Base-by-base conservation (phyloP, 2,329 filamentous ascomycete species). In the Xenoacremonium recifei region DNA sequence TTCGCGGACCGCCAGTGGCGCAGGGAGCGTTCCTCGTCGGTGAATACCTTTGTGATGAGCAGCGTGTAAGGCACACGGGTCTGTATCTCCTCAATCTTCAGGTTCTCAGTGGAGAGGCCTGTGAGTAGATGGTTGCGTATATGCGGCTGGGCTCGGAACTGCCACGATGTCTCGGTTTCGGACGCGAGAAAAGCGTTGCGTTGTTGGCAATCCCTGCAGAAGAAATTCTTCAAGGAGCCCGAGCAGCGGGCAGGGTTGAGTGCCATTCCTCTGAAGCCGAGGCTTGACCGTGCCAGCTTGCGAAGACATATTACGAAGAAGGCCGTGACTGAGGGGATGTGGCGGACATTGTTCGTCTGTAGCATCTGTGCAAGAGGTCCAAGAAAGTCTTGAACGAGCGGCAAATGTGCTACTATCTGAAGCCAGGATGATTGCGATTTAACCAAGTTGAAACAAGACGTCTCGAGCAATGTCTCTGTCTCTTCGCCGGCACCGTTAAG, bases 261-360 rank as follows among this genome's bases (percentile, higher is more conserved):
- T n/a, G n/a, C n/a, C n/a, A n/a, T n/a, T n/a, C n/a, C n/a, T n/a
- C n/a, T n/a, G n/a, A n/a, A n/a, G n/a, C n/a, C n/a, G n/a, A n/a
- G n/a, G n/a, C n/a, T n/a, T n/a, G n/a, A n/a, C n/a, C n/a, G n/a
- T n/a, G 25, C 39, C 13, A 18, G 21, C 23, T 20, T 30, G 25
- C 5, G 42, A 11, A 31, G 6, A 16, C 29, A n/a, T 31, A 21
- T 13, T 19, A 41, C 37, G 7, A 38, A 18, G 13, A 51, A 43
- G 3, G 9, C 35, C 16, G 31, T 31, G 2, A 42, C 27, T 18
- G 35, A 15, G 25, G 19, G 35, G 13, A 25, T 6, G 15, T 30
- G 16, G 4, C 23, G 15, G 6, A 31, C 27, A 6, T 37, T 33
- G n/a, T 37, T 6, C 16, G 6, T 11, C 21, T 42, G 13, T 34